Conservation (phyloP, 2,329 filamentous ascomycete genomes). For the Calonectria hongkongensis region DNA sequence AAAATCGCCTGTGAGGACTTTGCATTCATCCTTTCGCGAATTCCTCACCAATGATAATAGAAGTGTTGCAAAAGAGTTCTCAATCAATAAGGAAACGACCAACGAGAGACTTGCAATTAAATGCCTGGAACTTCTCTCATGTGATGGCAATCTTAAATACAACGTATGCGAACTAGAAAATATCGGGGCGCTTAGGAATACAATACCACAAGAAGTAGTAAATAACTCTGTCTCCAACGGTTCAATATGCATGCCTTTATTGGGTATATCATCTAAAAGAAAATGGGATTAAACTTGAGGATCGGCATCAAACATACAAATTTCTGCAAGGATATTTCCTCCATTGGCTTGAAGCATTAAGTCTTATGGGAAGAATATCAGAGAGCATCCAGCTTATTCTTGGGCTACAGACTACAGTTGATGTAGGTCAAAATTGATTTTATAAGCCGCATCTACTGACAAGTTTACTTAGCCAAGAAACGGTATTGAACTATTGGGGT, state of each 20-base stretch:
- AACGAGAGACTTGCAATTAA: no score
- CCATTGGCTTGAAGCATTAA: conserved; percentile 48
- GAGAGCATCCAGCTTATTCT: conserved; percentile 27
- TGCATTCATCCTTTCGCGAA: no score
- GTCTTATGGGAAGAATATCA: conserved; percentile 28
- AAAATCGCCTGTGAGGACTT: no score
- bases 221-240: not conserved
- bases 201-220: no score
- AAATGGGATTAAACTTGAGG: conserved; percentile 52
- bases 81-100: no score
- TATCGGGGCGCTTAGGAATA: no score
- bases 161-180: no score
- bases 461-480: conserved; percentile 14
- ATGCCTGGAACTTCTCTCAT: no score
- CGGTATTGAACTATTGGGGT: not conserved
- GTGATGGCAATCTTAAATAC: no score
- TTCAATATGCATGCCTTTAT: conserved; percentile 58
- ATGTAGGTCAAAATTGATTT: conserved; percentile 15
- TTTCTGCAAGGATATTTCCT: conserved; percentile 45
- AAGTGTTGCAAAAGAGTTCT: no score
- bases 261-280: conserved; percentile 58
- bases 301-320: conserved; percentile 44
- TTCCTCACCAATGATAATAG: no score
- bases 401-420: conserved; percentile 25
- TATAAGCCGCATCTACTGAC: not conserved